A percentile compares a stretch with the other conserved stretches of the same genome.
phyloP scores from a whole-genome alignment of 2,329 filamentous ascomycete species.

The Elsinoe fawcettii region DNA sequence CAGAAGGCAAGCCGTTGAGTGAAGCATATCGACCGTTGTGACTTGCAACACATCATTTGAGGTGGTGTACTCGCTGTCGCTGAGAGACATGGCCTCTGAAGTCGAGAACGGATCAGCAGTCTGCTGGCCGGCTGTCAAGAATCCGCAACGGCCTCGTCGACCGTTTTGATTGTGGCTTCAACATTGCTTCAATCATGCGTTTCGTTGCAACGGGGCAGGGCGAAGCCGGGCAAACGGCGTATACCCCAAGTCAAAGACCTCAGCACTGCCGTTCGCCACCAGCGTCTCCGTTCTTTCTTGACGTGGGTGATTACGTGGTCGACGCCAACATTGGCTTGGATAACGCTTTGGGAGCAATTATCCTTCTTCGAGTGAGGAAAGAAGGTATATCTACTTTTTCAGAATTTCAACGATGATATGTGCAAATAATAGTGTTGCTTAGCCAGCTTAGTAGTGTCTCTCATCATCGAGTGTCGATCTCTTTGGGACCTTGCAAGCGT shows the following conservation, averaged over 20 bases:
- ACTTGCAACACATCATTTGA: background rate
- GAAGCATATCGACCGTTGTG: background rate
- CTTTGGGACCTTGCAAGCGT: background rate
- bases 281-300: background rate
- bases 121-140: background rate
- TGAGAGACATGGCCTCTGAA: background rate
- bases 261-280: background rate
- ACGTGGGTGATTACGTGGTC: background rate
- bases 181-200: conserved; percentile 2
- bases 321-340: conserved; percentile 10
- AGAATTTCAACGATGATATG: no score
- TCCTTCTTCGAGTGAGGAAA: background rate
- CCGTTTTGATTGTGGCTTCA: conserved; percentile 5
- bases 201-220: background rate
- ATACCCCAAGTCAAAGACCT: background rate
- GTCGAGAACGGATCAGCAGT: conserved; percentile 7
- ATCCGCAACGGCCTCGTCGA: background rate
- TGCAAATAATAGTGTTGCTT: no score
- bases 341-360: background rate
- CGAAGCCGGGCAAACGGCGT: background rate
- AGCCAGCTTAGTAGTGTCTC: background rate
- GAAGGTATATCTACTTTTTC: no score
- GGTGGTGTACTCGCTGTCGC: background rate
- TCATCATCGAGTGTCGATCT: background rate
- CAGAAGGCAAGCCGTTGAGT: background rate